Conservation (phyloP, 2,329 filamentous ascomycete species). For the Amphichorda felina region DNA sequence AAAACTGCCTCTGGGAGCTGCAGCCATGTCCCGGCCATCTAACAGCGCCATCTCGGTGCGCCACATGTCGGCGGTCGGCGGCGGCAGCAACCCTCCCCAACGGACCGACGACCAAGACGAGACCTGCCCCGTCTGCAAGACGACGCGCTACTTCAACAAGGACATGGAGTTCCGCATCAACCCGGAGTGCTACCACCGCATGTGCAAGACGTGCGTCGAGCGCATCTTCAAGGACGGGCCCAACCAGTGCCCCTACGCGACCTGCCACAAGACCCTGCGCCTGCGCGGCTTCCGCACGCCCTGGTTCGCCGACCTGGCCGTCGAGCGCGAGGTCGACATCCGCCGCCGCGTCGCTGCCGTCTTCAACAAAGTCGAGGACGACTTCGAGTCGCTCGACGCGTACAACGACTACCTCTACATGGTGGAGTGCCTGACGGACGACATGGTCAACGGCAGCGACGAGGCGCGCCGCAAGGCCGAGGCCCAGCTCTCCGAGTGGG, state of each 20-base stretch:
- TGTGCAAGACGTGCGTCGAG: conserved; percentile 94
- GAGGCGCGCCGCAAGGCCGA: conserved; percentile 42
- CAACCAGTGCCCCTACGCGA: conserved; percentile 82
- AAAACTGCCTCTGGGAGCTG: not conserved
- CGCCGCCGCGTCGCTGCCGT: conserved; percentile 65
- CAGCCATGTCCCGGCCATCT: not conserved
- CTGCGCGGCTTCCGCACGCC: conserved; percentile 75
- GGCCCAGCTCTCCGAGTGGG: conserved; percentile 43
- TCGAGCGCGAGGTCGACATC: conserved; percentile 92
- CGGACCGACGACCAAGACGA: conserved; percentile 35
- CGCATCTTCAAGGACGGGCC: conserved; percentile 89
- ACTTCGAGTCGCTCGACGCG: conserved; percentile 72
- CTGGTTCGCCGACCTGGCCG: conserved; percentile 77
- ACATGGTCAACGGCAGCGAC: conserved; percentile 64
- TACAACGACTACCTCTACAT: conserved; percentile 94
- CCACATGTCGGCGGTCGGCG: conserved; percentile 8
- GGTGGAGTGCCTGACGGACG: conserved; percentile 82
- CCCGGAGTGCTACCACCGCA: conserved; percentile 96
- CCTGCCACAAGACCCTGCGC: conserved; percentile 76
- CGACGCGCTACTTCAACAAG: conserved; percentile 85
- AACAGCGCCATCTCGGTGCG: conserved; percentile 15
- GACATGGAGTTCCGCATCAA: conserved; percentile 95
- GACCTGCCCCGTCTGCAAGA: conserved; percentile 96
- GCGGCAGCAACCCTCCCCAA: conserved; percentile 4
- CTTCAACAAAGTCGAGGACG: conserved; percentile 81